A percentile compares a stretch with the other conserved stretches of the same genome.
Conservation (phyloP, 495 filamentous ascomycete species). For the Penicillium silybi region DNA sequence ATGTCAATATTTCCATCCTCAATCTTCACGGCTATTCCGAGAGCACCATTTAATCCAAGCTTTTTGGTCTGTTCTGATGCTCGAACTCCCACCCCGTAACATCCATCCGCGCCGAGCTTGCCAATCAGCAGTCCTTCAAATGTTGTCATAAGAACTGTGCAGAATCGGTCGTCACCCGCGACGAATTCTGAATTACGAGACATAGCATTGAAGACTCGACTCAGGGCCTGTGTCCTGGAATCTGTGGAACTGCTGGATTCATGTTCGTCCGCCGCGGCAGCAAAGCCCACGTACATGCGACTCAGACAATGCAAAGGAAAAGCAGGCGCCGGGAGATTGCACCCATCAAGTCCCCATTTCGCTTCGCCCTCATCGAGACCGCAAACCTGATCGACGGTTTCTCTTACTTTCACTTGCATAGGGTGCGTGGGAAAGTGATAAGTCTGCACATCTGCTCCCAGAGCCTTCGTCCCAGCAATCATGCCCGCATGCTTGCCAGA, state of each 20-base stretch:
- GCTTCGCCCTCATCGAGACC: slow-evolving; percentile 13
- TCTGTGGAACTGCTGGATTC: not conserved
- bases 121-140: slow-evolving; percentile 29
- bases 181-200: slow-evolving; percentile 29
- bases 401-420: slow-evolving; percentile 29
- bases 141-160: slow-evolving; percentile 30
- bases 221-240: slow-evolving; percentile 6
- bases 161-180: slow-evolving; percentile 36
- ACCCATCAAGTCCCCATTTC: slow-evolving; percentile 37
- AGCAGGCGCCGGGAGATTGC: slow-evolving; percentile 37
- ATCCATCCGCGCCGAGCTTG: slow-evolving; percentile 38
- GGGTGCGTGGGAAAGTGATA: slow-evolving; percentile 30
- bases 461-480: slow-evolving; percentile 31
- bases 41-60: slow-evolving; percentile 25
- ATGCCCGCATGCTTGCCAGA: slow-evolving; percentile 43
- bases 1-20: slow-evolving; percentile 36
- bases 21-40: slow-evolving; percentile 40
- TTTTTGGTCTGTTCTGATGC: slow-evolving; percentile 25
- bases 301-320: slow-evolving; percentile 22
- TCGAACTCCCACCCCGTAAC: slow-evolving; percentile 33
- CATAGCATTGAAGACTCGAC: slow-evolving; percentile 34
- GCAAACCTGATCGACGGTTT: slow-evolving; percentile 24
- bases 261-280: slow-evolving; percentile 6
- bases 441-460: slow-evolving; percentile 19
- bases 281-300: slow-evolving; percentile 27